Base-by-base conservation (phyloP, 176 grass and related monocot genomes). In the Triticum turgidum region DNA sequence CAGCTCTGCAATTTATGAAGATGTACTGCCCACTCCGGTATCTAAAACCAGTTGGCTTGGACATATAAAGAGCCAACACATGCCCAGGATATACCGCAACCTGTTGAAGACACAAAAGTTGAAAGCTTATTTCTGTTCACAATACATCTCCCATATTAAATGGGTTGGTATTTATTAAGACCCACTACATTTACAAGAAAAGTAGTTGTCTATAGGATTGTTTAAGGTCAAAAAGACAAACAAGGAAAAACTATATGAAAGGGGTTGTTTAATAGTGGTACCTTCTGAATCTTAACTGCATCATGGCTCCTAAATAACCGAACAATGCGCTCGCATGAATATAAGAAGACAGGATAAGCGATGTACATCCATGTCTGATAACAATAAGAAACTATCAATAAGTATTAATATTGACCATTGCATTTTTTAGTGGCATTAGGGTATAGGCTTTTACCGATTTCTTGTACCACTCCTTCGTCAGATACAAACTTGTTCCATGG, bases 341-440 rank as follows among this genome's bases (percentile, higher is more conserved):
- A 98, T 56, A 98, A 73, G 58, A 93, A 32, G 18, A 93, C 80
- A 59, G 95, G 95, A 80, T 93, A 86, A 88, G 95, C 89, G 11
- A 98, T 80, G 69, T 98, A 98, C 93, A 98, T 98, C 95, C 95
- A 98, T 13, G 95, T 98, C 95, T 98, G 89, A 85, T 51, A 87
- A 69, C 22, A 77, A 42, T 70, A 76, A 52, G 11, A 81, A 82
- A 52, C 69, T 2, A 20, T 22, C 30, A 5, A 10, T 88, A 69
- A 85, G 69, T 85, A 85, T 5, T 4, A 52, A 30, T n/a, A 62
- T 81, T 42, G 59, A 76, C 17, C 14, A 77, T 18, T 76, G 52
- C 11, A 12, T 15, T 65, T 67, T 61, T 14, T 20, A 34, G 47
- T 30, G 30, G 11, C 17, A 39, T 34, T 5, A 77, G 76, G 61